Evolutionary conservation across 495 filamentous ascomycete species (phyloP).

Genomic region (Jackrogersella minutella): DNA sequence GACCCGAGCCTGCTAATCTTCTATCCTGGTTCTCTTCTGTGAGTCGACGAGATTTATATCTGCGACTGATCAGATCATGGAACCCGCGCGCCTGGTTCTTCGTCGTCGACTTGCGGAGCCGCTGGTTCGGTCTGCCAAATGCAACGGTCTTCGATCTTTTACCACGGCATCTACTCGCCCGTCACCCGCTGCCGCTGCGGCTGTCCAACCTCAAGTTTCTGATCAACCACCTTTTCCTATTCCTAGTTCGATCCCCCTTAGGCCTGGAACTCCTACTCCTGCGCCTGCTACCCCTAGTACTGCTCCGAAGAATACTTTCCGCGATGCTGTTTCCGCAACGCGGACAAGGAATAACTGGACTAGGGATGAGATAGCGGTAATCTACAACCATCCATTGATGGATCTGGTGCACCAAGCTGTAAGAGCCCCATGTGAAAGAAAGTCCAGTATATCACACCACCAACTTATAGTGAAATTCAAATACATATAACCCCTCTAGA

Average conservation of each 20-base stretch:
- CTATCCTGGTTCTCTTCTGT: constrained; percentile 17
- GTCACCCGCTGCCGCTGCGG: constrained; percentile 20
- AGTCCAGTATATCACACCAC: background rate
- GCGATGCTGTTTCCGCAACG: constrained; percentile 62
- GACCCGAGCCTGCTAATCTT: constrained; percentile 12
- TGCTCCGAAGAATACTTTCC: constrained; percentile 33
- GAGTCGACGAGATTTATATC: constrained; percentile 11
- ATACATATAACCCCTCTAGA: background rate
- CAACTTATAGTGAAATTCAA: background rate
- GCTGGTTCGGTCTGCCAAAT: constrained; percentile 20
- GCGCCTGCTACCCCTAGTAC: background rate
- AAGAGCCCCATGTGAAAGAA: constrained; percentile 38
- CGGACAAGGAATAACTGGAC: constrained; percentile 76
- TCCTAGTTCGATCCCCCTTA: constrained; percentile 17
- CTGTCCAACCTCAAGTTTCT: constrained; percentile 19
- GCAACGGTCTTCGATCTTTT: constrained; percentile 20
- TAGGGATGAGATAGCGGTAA: constrained; percentile 73
- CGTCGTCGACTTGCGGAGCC: constrained; percentile 25
- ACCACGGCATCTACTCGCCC: constrained; percentile 23
- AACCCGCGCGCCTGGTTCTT: constrained; percentile 29
- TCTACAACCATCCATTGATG: constrained; percentile 81
- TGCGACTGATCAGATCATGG: constrained; percentile 23
- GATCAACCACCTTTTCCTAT: constrained; percentile 23
- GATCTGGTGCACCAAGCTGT: constrained; percentile 78
- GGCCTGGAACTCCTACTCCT: constrained; percentile 9